A percentile compares a stretch with the other conserved stretches of the same genome.
phyloP scores from a whole-genome alignment of 2,329 filamentous ascomycete species.

The Claviceps fusiformis region DNA sequence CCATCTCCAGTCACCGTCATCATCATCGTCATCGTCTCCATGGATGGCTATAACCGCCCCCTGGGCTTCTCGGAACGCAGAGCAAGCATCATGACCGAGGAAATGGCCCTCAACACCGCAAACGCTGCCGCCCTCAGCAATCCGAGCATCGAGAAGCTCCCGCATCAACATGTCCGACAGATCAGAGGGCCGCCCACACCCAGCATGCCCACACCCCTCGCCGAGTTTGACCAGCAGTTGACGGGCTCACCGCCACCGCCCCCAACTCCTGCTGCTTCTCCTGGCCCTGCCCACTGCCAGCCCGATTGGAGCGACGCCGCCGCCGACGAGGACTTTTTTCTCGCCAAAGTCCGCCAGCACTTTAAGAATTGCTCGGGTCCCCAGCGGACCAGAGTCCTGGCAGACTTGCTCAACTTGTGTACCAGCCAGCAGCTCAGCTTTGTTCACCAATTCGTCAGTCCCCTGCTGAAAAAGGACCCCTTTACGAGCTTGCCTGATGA shows the following conservation, averaged over 20 bases:
- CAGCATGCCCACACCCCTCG: conserved; percentile 51
- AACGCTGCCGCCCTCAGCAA: conserved; percentile 29
- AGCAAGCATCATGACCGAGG: conserved; percentile 44
- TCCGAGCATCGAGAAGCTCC: conserved; percentile 35
- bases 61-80: conserved; percentile 49
- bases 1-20: not conserved
- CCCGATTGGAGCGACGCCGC: conserved; percentile 65
- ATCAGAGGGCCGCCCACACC: conserved; percentile 49
- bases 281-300: conserved; percentile 45
- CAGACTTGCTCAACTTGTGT: conserved; percentile 83
- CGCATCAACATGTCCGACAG: conserved; percentile 24
- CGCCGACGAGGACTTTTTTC: conserved; percentile 70
- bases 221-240: conserved; percentile 48
- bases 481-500: conserved; percentile 89
- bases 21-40: conserved; percentile 8
- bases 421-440: conserved; percentile 93
- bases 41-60: conserved; percentile 29
- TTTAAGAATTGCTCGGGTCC: conserved; percentile 66
- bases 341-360: conserved; percentile 64
- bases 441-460: conserved; percentile 90
- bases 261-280: conserved; percentile 51
- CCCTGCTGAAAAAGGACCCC: conserved; percentile 87
- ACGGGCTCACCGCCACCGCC: conserved; percentile 50
- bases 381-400: conserved; percentile 68
- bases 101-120: conserved; percentile 37